Percentiles rank a stretch among this genome's conserved stretches.
Conservation (phyloP, 2,329 filamentous ascomycete species). For the Fusarium buharicum region DNA sequence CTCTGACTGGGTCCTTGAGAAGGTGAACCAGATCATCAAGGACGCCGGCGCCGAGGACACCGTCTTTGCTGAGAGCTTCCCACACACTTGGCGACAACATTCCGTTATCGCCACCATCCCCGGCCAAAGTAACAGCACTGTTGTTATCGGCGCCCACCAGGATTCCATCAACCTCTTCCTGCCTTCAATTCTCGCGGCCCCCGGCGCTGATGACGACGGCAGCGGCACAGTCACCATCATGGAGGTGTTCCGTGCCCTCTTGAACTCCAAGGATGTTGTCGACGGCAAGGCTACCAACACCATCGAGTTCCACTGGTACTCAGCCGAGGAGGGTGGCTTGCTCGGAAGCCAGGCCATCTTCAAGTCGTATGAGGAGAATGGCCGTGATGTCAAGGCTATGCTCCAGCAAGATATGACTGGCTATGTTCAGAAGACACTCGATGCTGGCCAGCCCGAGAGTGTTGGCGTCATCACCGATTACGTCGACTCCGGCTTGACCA, state of each 20-base stretch:
- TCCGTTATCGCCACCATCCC: conserved; percentile 93
- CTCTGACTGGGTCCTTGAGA: conserved; percentile 84
- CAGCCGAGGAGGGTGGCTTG: conserved; percentile 87
- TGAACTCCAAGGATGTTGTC: conserved; percentile 76
- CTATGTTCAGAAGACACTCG: conserved; percentile 82
- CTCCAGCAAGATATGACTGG: conserved; percentile 99
- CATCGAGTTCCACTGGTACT: conserved; percentile 97
- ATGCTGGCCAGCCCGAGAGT: conserved; percentile 83
- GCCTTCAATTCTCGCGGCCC: conserved; percentile 83
- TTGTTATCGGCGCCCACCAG: conserved; percentile 92
- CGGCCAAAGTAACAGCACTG: conserved; percentile 82
- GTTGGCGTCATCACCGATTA: conserved; percentile 95
- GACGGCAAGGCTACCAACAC: conserved; percentile 82
- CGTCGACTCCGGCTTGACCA: conserved; percentile 83
- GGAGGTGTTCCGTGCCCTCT: conserved; percentile 84
- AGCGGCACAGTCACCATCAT: conserved; percentile 94
- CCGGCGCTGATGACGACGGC: conserved; percentile 95
- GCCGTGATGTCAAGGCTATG: conserved; percentile 90
- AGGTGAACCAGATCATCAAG: conserved; percentile 77
- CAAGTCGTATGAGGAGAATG: conserved; percentile 76
- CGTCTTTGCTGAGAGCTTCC: conserved; percentile 77
- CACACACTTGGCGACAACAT: conserved; percentile 88
- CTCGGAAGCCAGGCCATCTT: conserved; percentile 93
- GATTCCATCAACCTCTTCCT: conserved; percentile 95
- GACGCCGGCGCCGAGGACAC: conserved; percentile 75